phyloP scores from a whole-genome alignment of 2,329 filamentous ascomycete species.

The Aspergillaceae sp. region DNA sequence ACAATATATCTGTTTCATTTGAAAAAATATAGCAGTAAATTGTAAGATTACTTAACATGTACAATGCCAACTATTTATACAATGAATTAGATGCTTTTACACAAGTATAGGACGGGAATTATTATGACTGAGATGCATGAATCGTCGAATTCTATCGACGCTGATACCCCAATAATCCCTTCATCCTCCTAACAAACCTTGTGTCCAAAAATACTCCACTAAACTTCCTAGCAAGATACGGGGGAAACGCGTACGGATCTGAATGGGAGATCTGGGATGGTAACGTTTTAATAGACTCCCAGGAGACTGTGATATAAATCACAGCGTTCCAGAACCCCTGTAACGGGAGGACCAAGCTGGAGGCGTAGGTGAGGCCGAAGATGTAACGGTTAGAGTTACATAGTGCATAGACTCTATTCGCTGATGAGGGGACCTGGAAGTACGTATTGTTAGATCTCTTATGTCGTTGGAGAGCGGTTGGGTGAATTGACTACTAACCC shows the following conservation, averaged over 20 bases:
- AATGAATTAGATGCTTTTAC: too few relatives aligned
- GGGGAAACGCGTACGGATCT: background rate
- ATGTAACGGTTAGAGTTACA: constrained; percentile 45
- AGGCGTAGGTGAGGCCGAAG: constrained; percentile 56
- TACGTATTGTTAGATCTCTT: background rate
- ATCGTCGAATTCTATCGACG: too few relatives aligned
- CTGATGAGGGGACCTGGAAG: constrained; percentile 52
- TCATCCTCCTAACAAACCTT: background rate
- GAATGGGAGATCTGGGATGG: background rate
- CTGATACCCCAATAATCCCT: background rate
- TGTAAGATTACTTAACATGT: too few relatives aligned
- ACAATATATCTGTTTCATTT: too few relatives aligned
- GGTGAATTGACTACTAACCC: constrained; percentile 12
- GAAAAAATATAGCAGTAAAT: too few relatives aligned
- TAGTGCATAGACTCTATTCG: constrained; percentile 64
- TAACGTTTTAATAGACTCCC: background rate
- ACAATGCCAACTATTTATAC: too few relatives aligned
- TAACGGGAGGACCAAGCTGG: constrained; percentile 62
- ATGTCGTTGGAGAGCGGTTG: background rate
- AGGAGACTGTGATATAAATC: constrained; percentile 50
- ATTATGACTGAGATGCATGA: too few relatives aligned
- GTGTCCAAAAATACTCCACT: background rate
- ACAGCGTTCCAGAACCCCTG: constrained; percentile 74
- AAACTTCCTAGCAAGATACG: background rate
- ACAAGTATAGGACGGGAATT: too few relatives aligned